Percentiles rank a stretch among this genome's conserved stretches.
These are phyloP conservation scores for Anisodus acutangulus DNA, from an alignment of 257 asterid genomes.

Conservation along the genomic window DNA sequence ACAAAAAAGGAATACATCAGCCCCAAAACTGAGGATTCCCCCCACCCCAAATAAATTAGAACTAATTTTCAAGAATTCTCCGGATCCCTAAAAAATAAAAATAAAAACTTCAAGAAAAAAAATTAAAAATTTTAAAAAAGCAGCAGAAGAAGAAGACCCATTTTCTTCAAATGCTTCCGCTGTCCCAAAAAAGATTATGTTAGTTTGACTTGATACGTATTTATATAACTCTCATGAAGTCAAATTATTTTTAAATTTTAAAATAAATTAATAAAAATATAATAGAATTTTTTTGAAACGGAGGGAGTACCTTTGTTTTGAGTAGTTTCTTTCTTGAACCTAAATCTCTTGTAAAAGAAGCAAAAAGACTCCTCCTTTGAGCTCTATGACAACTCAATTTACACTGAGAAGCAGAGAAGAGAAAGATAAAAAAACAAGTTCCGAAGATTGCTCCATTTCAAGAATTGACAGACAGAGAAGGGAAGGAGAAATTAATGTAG, in stretches of 20 bases:
- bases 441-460: background rate
- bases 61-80: background rate
- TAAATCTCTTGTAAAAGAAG: conserved; percentile 29
- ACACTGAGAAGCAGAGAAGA: background rate
- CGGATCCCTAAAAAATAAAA: conserved; percentile 8
- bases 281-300: no score
- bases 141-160: no score
- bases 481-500: background rate
- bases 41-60: conserved; percentile 31
- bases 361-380: background rate
- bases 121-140: no score
- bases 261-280: no score
- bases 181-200: background rate
- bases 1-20: no score
- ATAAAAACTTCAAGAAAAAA: background rate
- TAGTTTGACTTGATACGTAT: no score
- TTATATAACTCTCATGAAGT: no score
- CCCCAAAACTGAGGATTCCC: background rate
- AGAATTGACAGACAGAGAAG: background rate
- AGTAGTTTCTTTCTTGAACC: conserved; percentile 46
- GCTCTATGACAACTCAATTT: background rate
- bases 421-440: background rate
- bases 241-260: no score
- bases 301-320: conserved; percentile 7
- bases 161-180: no score